Conservation (phyloP, 192 early-diverging fungal genomes). For the Kappamyces sp. region DNA sequence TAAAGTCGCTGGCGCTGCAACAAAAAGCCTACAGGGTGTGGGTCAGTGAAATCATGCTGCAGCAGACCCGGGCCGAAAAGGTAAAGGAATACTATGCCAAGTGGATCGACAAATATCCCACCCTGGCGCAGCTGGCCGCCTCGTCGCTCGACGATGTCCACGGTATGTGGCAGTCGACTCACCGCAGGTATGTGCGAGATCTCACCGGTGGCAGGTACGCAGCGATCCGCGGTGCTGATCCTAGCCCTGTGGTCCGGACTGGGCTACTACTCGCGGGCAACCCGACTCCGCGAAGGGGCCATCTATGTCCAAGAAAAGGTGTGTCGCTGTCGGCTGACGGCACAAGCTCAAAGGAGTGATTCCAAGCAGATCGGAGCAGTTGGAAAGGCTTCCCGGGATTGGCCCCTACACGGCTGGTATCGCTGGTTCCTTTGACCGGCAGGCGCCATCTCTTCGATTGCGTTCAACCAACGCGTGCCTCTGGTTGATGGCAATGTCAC, state of each 20-base stretch:
- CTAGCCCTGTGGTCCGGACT: constrained; percentile 68
- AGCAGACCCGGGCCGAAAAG: constrained; percentile 72
- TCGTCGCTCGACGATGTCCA: constrained; percentile 46
- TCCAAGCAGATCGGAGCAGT: constrained; percentile 44
- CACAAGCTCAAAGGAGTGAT: constrained; percentile 43
- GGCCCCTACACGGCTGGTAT: constrained; percentile 60
- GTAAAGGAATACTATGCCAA: constrained; percentile 62
- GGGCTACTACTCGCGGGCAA: constrained; percentile 72
- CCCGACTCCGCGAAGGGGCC: constrained; percentile 62
- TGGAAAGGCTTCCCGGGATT: constrained; percentile 62
- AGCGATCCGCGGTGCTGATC: constrained; percentile 14
- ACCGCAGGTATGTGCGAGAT: background rate
- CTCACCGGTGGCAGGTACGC: background rate
- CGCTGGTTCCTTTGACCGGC: background rate
- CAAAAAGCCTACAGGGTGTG: constrained; percentile 42
- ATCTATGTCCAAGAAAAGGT: constrained; percentile 42
- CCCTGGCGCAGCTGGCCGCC: constrained; percentile 57
- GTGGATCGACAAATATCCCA: constrained; percentile 70
- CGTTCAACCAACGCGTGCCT: constrained; percentile 53
- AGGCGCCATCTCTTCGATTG: constrained; percentile 66
- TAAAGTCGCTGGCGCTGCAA: too few relatives aligned
- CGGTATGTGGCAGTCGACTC: background rate
- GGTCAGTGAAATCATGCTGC: constrained; percentile 82
- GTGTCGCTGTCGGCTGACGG: too few relatives aligned
- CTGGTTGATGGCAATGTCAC: constrained; percentile 77